Evolutionary conservation across 495 filamentous ascomycete species (phyloP).

Genomic region (Aspergillus sclerotioniger): DNA sequence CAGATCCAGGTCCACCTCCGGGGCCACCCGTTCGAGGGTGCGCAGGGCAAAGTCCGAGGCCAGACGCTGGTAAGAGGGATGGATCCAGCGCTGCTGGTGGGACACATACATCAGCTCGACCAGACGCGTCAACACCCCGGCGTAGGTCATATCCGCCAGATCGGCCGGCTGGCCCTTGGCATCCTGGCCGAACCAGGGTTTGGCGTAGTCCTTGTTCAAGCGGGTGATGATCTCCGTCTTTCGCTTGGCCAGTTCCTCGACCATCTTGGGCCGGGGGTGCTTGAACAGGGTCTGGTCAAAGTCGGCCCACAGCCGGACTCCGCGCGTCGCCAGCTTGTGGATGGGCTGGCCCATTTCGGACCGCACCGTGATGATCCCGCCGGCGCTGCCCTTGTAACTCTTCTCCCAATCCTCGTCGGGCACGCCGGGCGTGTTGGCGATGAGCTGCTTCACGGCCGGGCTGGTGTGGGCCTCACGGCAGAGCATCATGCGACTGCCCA

Average conservation of each 20-base stretch:
- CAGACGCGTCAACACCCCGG: slow-evolving; percentile 29
- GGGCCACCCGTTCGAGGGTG: neutral
- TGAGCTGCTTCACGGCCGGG: slow-evolving; percentile 26
- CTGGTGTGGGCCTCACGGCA: slow-evolving; percentile 41
- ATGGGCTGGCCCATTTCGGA: slow-evolving; percentile 47
- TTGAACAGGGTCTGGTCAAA: slow-evolving; percentile 38
- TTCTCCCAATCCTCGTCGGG: slow-evolving; percentile 29
- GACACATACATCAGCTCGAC: slow-evolving; percentile 35
- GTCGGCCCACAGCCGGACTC: slow-evolving; percentile 37
- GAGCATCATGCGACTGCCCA: slow-evolving; percentile 51
- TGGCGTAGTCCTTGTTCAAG: slow-evolving; percentile 37
- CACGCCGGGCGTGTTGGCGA: slow-evolving; percentile 30
- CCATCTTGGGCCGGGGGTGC: slow-evolving; percentile 24
- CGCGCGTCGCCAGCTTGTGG: slow-evolving; percentile 41
- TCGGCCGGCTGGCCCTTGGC: slow-evolving; percentile 23
- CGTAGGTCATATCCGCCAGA: slow-evolving; percentile 40
- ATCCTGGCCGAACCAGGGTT: slow-evolving; percentile 38
- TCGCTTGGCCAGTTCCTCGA: slow-evolving; percentile 22
- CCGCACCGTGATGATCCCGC: slow-evolving; percentile 36
- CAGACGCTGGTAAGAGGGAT: slow-evolving; percentile 24
- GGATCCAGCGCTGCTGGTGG: slow-evolving; percentile 36
- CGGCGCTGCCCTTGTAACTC: slow-evolving; percentile 24
- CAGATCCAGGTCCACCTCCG: neutral
- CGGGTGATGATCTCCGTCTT: slow-evolving; percentile 28
- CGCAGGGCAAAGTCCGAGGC: neutral